A percentile compares a stretch with the other conserved stretches of the same genome.
These are phyloP conservation scores for Oryza nivara DNA, from an alignment of 176 grass and related monocot genomes.

Conservation along the genomic window DNA sequence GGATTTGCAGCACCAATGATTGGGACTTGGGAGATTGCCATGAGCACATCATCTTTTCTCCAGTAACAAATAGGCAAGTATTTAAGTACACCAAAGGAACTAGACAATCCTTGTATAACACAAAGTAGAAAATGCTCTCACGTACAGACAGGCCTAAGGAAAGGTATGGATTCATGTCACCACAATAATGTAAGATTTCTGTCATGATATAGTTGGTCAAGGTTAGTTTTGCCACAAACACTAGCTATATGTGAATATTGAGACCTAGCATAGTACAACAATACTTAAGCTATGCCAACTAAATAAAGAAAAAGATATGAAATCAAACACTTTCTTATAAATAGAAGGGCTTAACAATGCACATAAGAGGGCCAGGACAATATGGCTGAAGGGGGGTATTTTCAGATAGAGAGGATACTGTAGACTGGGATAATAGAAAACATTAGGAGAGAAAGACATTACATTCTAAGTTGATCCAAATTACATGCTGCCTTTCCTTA, in stretches of 20 bases:
- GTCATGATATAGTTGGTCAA: conserved; percentile 1
- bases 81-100: background rate
- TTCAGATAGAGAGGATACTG: background rate
- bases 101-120: background rate
- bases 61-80: background rate
- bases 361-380: too few species aligned
- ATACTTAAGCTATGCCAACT: background rate
- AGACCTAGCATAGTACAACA: background rate
- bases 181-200: background rate
- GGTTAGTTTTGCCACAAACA: background rate
- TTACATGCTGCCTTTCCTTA: too few species aligned
- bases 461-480: background rate
- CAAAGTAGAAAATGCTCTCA: background rate
- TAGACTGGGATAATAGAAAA: background rate
- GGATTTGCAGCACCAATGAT: background rate
- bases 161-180: background rate
- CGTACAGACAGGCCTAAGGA: background rate
- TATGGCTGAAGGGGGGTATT: too few species aligned
- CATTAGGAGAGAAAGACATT: background rate
- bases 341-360: background rate
- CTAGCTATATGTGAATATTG: background rate
- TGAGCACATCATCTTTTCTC: background rate
- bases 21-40: background rate
- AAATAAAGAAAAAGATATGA: background rate
- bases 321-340: background rate